phyloP scores from a whole-genome alignment of 1,284 basidiomycete species.

The Exobasidium rhododendri region DNA sequence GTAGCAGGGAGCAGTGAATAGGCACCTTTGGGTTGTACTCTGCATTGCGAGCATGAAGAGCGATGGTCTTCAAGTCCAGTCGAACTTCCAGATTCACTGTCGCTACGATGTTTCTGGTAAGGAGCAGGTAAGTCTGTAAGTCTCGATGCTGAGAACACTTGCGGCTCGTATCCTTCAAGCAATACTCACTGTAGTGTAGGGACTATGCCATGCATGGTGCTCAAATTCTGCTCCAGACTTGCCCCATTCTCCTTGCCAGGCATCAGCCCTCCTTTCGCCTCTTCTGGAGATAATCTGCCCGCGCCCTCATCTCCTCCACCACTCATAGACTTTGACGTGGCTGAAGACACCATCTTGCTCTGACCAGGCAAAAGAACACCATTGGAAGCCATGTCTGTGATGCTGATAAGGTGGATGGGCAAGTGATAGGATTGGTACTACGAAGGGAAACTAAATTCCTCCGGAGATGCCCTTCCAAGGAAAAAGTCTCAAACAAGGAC shows the following conservation, averaged over 20 bases:
- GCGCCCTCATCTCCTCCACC: constrained; percentile 17
- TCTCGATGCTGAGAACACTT: constrained; percentile 10
- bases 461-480: too few species aligned
- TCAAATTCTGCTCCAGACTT: constrained; percentile 37
- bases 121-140: constrained; percentile 3
- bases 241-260: constrained; percentile 17
- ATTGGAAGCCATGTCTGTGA: background rate
- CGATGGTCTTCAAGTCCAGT: constrained; percentile 96
- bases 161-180: too few species aligned
- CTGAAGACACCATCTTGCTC: background rate
- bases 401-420: background rate
- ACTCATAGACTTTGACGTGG: background rate
- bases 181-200: constrained; percentile 56
- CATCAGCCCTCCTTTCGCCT: constrained; percentile 23
- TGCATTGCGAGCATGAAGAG: constrained; percentile 93
- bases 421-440: background rate
- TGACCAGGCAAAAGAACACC: constrained; percentile 4
- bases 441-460: background rate
- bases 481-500: too few species aligned
- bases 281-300: constrained; percentile 12
- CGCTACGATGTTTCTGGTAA: constrained; percentile 83
- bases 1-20: constrained; percentile 38
- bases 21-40: constrained; percentile 99
- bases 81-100: constrained; percentile 98
- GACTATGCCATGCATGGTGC: constrained; percentile 55